Evolutionary conservation across 352 stramenopile genomes (phyloP).

Genomic region (Phytopythium vexans): DNA sequence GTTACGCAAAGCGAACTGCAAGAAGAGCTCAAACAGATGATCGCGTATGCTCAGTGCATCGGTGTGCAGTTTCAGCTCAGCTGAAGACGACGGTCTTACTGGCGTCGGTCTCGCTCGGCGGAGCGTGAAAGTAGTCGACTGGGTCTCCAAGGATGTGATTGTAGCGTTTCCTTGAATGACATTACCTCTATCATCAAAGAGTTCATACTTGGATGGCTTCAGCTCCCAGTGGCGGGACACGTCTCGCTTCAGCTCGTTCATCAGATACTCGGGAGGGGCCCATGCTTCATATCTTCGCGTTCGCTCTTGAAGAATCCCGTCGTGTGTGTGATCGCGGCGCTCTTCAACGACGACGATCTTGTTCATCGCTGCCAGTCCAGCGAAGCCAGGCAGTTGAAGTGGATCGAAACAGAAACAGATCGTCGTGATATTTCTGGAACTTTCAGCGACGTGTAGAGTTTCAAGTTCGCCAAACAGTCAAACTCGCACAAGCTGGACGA

Average conservation of each 20-base stretch:
- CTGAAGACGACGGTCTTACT: no score
- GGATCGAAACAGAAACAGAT: no score
- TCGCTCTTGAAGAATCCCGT: not conserved
- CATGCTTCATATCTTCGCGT: slow-evolving; percentile 27
- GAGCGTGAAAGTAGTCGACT: slow-evolving; percentile 15
- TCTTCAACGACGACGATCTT: slow-evolving; percentile 25
- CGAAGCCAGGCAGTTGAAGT: no score
- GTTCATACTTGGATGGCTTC: slow-evolving; percentile 33
- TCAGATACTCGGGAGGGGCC: slow-evolving; percentile 46
- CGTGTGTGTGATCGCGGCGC: not conserved
- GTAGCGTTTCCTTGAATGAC: slow-evolving; percentile 3
- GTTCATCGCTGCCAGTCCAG: slow-evolving; percentile 17
- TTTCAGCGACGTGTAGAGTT: no score
- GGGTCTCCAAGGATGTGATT: slow-evolving; percentile 6
- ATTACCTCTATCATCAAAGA: slow-evolving; percentile 24
- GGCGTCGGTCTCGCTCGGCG: slow-evolving; percentile 6
- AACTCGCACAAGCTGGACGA: no score
- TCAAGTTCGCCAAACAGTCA: no score
- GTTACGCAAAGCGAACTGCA: slow-evolving; percentile 56
- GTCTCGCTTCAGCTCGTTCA: slow-evolving; percentile 41
- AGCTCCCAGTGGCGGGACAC: slow-evolving; percentile 47
- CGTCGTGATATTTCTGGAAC: no score
- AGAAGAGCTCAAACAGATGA: slow-evolving; percentile 62
- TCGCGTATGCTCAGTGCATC: slow-evolving; percentile 62
- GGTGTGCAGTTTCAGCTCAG: not conserved